Percentiles rank a stretch among this genome's conserved stretches.
phyloP scores from a whole-genome alignment of 148 eudicot species.

The Polygonum aviculare region DNA sequence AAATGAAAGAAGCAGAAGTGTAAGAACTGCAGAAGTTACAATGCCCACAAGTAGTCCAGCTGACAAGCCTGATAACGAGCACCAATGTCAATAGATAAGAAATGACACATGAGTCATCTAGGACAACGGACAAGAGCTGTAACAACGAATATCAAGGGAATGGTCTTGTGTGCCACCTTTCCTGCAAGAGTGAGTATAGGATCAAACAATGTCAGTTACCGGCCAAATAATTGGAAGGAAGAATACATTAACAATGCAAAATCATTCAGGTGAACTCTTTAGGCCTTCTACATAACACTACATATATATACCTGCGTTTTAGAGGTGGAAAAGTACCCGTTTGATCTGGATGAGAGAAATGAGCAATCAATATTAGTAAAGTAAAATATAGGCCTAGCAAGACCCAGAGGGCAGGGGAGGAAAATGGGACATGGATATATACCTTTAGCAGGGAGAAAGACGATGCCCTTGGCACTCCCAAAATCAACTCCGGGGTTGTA shows the following conservation, averaged over 20 bases:
- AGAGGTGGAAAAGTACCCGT: conserved; percentile 6
- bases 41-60: conserved; percentile 46
- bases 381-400: not conserved
- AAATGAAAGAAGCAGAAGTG: conserved; percentile 19
- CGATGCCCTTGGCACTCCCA: conserved; percentile 24
- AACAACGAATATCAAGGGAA: not conserved
- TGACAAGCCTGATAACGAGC: conserved; percentile 25
- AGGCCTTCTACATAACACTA: not conserved
- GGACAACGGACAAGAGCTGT: not conserved
- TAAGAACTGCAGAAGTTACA: conserved; percentile 28
- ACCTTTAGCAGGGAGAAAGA: conserved; percentile 47
- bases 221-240: not conserved
- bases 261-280: not conserved
- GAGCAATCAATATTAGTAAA: not conserved
- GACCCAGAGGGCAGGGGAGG: not conserved
- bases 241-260: not conserved
- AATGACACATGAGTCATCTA: no score
- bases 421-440: not conserved
- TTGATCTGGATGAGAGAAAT: conserved; percentile 3
- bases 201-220: not conserved
- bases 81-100: not conserved
- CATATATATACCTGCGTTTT: not conserved
- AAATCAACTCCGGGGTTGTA: conserved; percentile 31
- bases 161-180: not conserved
- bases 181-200: not conserved